A percentile compares a stretch with the other conserved stretches of the same genome.
Conservation (phyloP, 192 early-diverging fungal species). For the Allomyces javanicus region DNA sequence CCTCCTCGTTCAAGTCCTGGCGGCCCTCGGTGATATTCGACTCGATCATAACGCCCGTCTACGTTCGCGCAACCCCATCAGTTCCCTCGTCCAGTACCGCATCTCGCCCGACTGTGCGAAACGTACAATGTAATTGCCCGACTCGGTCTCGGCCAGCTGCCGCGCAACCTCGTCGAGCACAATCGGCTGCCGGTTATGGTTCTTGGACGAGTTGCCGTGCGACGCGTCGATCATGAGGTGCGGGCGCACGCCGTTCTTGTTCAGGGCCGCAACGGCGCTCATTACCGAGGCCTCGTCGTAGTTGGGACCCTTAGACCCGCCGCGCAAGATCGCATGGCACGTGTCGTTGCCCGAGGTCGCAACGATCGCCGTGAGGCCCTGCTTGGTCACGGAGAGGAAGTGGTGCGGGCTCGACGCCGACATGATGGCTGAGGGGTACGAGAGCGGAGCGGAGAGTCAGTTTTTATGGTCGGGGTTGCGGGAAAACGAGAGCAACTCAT, state of each 20-base stretch:
- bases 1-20: slow-evolving; percentile 50
- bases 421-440: slow-evolving; percentile 22
- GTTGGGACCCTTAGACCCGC: slow-evolving; percentile 77
- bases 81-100: too few relatives aligned
- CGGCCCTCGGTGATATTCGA: slow-evolving; percentile 69
- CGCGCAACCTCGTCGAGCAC: slow-evolving; percentile 45
- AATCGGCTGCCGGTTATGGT: slow-evolving; percentile 67
- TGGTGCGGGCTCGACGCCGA: slow-evolving; percentile 58
- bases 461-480: too few relatives aligned
- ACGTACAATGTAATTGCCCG: slow-evolving; percentile 12
- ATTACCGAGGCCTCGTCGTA: slow-evolving; percentile 44
- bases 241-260: slow-evolving; percentile 36
- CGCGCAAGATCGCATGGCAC: slow-evolving; percentile 81
- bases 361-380: slow-evolving; percentile 75
- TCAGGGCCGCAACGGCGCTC: slow-evolving; percentile 31
- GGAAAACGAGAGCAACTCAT: slow-evolving; percentile 6
- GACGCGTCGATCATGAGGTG: slow-evolving; percentile 89
- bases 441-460: background rate
- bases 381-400: slow-evolving; percentile 88
- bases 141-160: slow-evolving; percentile 36
- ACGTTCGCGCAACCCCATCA: too few relatives aligned
- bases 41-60: slow-evolving; percentile 85
- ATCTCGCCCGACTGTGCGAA: background rate
- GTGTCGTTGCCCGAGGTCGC: slow-evolving; percentile 61
- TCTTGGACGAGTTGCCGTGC: slow-evolving; percentile 79